Conservation (phyloP, 106 monocot genomes). For the Cymbidium sinense region DNA sequence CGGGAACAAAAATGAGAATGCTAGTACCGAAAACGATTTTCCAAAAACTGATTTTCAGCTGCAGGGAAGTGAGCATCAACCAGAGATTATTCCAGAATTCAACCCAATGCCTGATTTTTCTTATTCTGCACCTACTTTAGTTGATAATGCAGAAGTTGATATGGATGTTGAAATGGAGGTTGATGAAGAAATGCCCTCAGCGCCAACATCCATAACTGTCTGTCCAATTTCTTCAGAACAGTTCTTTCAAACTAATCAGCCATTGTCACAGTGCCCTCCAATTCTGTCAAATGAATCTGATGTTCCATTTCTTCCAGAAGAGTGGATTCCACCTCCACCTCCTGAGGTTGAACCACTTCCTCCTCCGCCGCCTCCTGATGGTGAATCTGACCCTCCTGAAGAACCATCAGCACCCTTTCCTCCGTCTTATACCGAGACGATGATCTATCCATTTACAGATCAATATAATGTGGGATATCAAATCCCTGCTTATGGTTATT, state of each 20-base stretch:
- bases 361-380: conserved; percentile 61
- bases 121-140: conserved; percentile 13
- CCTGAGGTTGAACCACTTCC: conserved; percentile 59
- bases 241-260: background rate
- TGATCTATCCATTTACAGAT: conserved; percentile 34
- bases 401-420: conserved; percentile 26
- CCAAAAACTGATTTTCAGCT: conserved; percentile 1
- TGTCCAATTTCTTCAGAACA: conserved; percentile 7
- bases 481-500: conserved; percentile 47
- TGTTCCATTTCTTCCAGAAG: conserved; percentile 60
- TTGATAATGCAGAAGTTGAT: conserved; percentile 34
- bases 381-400: conserved; percentile 34
- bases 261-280: conserved; percentile 9
- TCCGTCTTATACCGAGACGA: conserved; percentile 23
- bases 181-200: conserved; percentile 54
- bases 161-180: conserved; percentile 99
- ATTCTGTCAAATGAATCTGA: conserved; percentile 30
- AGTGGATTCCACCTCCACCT: conserved; percentile 91
- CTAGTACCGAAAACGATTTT: background rate
- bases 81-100: conserved; percentile 1
- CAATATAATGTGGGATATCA: conserved; percentile 47
- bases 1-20: conserved; percentile 8
- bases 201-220: conserved; percentile 8
- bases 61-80: conserved; percentile 11
- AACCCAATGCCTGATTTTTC: background rate